Evolutionary conservation across 371 early-diverging fungal species (phyloP), one percentile per base, ranked within the genome.

Genomic region (Syncephalastrum racemosum): DNA sequence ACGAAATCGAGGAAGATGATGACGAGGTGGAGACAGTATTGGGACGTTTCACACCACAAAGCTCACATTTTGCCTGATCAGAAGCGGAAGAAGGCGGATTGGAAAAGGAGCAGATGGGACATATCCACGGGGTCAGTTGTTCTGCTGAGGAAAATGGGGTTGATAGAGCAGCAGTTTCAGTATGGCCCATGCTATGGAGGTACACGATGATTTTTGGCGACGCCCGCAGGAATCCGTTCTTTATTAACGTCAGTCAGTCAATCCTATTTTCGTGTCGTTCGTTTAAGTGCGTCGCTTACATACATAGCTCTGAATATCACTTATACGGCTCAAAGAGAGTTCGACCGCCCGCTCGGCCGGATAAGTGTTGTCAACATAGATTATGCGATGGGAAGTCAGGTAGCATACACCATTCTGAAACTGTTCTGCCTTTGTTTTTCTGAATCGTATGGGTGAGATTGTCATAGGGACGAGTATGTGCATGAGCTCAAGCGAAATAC

Each of bases 371-470:
- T 90, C 88, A 13, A 94, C 85, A 70, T 91, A 94, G 23, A 93
- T 68, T 31, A 94, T 65, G 36, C 93, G 85, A 58, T 88, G 88
- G 2, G 80, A 74, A 2, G 95, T 92, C 59, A 90, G 69, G 54
- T 91, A 90, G 27, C 84, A 83, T 0, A 85, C 81, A 20, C 95
- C 95, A 58, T 84, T 81, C 61, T 91, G 88, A 61, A 83, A 87
- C 19, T 83, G 70, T 5, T 77, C 74, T 46, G 83, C 56, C 54
- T 87, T 85, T 4, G 58, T 46, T 50, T 82, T 81, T 40, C 84
- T 74, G 46, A 25, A 44, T 46, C 24, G 31, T 27, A 10, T 49
- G 46, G 10, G 42, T 36, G 31, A 4, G 25, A n/a, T 18, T 46
- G 46, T 46, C 19, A 14, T 12, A 43, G n/a, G 16, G 47, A 40